These are phyloP conservation scores for Prunus dulcis DNA, from an alignment of 306 rosid genomes.

Conservation along the genomic window DNA sequence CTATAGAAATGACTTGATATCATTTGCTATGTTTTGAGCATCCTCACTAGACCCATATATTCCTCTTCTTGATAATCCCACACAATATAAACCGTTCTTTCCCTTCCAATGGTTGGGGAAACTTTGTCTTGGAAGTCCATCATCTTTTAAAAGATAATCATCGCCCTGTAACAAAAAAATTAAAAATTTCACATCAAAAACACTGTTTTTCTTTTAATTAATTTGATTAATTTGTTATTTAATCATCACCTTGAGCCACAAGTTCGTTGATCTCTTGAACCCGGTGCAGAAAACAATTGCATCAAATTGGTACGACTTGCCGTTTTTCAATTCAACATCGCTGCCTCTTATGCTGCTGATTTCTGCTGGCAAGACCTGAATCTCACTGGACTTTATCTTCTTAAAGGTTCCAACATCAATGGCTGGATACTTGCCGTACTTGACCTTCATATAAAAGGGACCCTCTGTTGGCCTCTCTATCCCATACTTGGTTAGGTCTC, in stretches of 20 bases:
- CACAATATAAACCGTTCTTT: conserved; percentile 56
- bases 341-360: conserved; percentile 40
- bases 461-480: conserved; percentile 58
- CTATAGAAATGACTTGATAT: conserved; percentile 25
- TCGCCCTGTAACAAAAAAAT: conserved; percentile 39
- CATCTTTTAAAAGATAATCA: conserved; percentile 51
- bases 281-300: conserved; percentile 72
- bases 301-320: conserved; percentile 45
- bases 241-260: conserved; percentile 66
- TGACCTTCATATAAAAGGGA: conserved; percentile 58
- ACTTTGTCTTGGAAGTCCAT: conserved; percentile 52
- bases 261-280: conserved; percentile 57
- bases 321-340: conserved; percentile 41
- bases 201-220: no score
- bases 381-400: conserved; percentile 48
- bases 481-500: conserved; percentile 56
- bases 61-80: conserved; percentile 60
- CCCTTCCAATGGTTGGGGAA: conserved; percentile 74
- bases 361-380: conserved; percentile 56
- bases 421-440: conserved; percentile 61
- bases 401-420: conserved; percentile 45
- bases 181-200: not conserved
- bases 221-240: not conserved
- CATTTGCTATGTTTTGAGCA: conserved; percentile 59
- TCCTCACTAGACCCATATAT: conserved; percentile 47